Percentiles rank a stretch among this genome's conserved stretches.
Evolutionary conservation across 2,329 filamentous ascomycete species (phyloP).

Genomic region (Pseudogymnoascus pannorum): DNA sequence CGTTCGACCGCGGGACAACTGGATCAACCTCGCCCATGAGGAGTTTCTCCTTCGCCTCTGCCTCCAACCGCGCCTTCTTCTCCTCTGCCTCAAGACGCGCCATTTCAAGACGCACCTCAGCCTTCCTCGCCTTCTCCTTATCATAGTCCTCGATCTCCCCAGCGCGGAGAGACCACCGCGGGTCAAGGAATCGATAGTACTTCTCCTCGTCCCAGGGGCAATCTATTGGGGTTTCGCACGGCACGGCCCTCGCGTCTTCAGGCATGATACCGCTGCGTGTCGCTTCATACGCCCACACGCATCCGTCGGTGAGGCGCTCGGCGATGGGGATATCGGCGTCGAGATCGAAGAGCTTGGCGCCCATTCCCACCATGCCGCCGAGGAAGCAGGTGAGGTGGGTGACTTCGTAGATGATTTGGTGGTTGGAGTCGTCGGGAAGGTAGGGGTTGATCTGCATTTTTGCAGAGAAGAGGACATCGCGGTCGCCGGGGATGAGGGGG

Average conservation of each 20-base stretch:
- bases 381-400: conserved; percentile 60
- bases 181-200: conserved; percentile 26
- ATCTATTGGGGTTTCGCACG: conserved; percentile 34
- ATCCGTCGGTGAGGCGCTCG: conserved; percentile 56
- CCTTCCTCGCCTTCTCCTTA: conserved; percentile 32
- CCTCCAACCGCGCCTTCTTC: conserved; percentile 31
- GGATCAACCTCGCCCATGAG: conserved; percentile 7
- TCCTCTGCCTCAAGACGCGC: conserved; percentile 28
- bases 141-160: conserved; percentile 36
- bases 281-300: conserved; percentile 60
- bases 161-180: conserved; percentile 36
- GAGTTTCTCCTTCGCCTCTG: conserved; percentile 19
- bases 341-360: conserved; percentile 53
- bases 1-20: background rate
- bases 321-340: conserved; percentile 54
- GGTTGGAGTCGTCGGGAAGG: conserved; percentile 29
- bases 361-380: conserved; percentile 63
- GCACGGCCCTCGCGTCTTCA: conserved; percentile 42
- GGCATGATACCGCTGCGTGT: conserved; percentile 60
- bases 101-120: conserved; percentile 25
- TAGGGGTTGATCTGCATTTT: conserved; percentile 27
- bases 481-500: conserved; percentile 61
- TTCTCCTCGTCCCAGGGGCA: conserved; percentile 28
- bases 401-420: conserved; percentile 35
- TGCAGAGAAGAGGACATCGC: conserved; percentile 65